Evolutionary conservation across 106 monocot genomes (phyloP).

Genomic region (Platanthera guangdongensis): DNA sequence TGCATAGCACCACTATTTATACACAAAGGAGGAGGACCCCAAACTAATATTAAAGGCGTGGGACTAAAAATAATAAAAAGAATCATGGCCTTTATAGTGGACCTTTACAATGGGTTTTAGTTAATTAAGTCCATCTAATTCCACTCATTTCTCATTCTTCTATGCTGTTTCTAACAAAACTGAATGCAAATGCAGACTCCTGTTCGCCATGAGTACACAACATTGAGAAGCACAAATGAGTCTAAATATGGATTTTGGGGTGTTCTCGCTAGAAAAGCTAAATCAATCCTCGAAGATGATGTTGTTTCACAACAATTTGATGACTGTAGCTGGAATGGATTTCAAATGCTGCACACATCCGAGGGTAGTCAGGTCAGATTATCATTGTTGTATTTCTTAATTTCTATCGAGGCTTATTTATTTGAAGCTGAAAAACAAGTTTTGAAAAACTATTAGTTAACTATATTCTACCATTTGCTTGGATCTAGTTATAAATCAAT

Average conservation of each 20-base stretch:
- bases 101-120: too few relatives aligned
- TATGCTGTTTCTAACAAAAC: not conserved
- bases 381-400: not conserved
- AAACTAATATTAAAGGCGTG: too few relatives aligned
- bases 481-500: too few relatives aligned
- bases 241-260: constrained; percentile 14
- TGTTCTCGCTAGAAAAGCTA: constrained; percentile 14
- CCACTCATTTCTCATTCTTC: not conserved
- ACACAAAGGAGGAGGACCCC: too few relatives aligned
- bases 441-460: too few relatives aligned
- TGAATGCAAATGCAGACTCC: constrained; percentile 2
- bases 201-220: constrained; percentile 15
- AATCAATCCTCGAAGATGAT: constrained; percentile 16
- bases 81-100: too few relatives aligned
- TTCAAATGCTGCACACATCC: constrained; percentile 1
- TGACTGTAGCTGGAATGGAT: not conserved
- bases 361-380: constrained; percentile 9
- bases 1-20: too few relatives aligned
- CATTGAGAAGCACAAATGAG: constrained; percentile 5
- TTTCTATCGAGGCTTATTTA: too few relatives aligned
- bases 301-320: not conserved
- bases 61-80: too few relatives aligned
- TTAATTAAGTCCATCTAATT: too few relatives aligned
- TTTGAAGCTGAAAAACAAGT: too few relatives aligned
- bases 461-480: too few relatives aligned